A percentile compares a stretch with the other conserved stretches of the same genome.
Conservation (phyloP, 179 eudicot species). For the Spergularia azorica region DNA sequence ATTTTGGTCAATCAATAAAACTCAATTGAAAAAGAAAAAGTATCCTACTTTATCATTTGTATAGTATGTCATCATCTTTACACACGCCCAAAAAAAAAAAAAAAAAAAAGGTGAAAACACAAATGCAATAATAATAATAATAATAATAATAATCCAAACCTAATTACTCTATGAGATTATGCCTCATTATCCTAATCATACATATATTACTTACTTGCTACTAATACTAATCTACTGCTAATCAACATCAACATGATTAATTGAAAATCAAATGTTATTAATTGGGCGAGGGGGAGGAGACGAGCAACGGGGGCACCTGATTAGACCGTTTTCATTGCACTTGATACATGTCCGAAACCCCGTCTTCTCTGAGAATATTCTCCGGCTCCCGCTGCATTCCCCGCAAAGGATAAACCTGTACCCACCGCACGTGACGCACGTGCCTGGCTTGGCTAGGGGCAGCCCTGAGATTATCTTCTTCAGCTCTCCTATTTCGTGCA, state of each 20-base stretch:
- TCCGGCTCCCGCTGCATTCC: constrained; percentile 78
- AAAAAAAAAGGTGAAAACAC: not conserved
- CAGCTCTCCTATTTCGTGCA: constrained; percentile 76
- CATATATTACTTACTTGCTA: too few species aligned
- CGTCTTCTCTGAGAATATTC: constrained; percentile 49
- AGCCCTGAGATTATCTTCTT: constrained; percentile 54
- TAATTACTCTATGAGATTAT: not conserved
- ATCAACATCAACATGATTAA: not conserved
- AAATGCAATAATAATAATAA: too few species aligned
- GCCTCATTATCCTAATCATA: not conserved
- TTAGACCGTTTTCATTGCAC: constrained; percentile 80
- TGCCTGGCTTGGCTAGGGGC: constrained; percentile 37
- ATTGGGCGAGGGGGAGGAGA: constrained; percentile 21
- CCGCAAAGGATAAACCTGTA: constrained; percentile 60
- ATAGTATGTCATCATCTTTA: constrained; percentile 13
- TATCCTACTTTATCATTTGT: not conserved
- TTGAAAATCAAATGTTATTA: too few species aligned
- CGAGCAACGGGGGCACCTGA: constrained; percentile 69
- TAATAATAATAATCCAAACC: not conserved
- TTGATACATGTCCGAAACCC: constrained; percentile 57
- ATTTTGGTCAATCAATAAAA: not conserved
- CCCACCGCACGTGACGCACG: constrained; percentile 71
- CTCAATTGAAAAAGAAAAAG: not conserved
- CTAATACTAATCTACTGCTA: too few species aligned
- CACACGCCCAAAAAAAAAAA: not conserved